Percentiles rank a stretch among this genome's conserved stretches.
phyloP scores from a whole-genome alignment of 2,329 filamentous ascomycete genomes.

The Alternaria arbusti region DNA sequence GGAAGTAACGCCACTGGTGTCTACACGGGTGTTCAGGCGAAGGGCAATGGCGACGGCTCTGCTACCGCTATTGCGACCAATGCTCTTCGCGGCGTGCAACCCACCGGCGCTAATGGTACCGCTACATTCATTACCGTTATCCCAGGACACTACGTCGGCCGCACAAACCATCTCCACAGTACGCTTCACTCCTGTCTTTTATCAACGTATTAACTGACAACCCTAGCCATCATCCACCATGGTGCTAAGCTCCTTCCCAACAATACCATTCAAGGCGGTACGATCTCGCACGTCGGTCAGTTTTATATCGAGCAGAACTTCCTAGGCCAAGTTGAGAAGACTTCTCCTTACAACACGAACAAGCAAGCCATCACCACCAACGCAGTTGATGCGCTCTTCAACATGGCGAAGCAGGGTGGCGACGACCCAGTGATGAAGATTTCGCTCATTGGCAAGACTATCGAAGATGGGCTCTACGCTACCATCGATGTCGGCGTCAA shows the following conservation, averaged over 20 bases:
- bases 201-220: neutral
- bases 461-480: constrained; percentile 40
- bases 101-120: constrained; percentile 56
- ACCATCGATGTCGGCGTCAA: constrained; percentile 43
- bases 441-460: constrained; percentile 58
- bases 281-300: constrained; percentile 67
- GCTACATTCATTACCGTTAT: constrained; percentile 58
- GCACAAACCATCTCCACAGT: constrained; percentile 45
- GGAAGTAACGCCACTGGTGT: constrained; percentile 46
- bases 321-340: constrained; percentile 58
- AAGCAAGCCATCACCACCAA: constrained; percentile 57
- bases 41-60: constrained; percentile 41
- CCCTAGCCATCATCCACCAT: constrained; percentile 45
- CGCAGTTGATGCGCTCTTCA: constrained; percentile 58
- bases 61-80: constrained; percentile 35
- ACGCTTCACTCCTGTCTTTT: neutral
- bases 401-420: constrained; percentile 55
- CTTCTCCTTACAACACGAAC: constrained; percentile 54
- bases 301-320: constrained; percentile 69
- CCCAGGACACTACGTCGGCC: constrained; percentile 50
- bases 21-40: constrained; percentile 56
- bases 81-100: constrained; percentile 58
- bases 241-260: constrained; percentile 53
- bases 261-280: constrained; percentile 59
- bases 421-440: constrained; percentile 65